Conservation (phyloP, 2,329 filamentous ascomycete species). For the Ilyonectria mors-panacis region DNA sequence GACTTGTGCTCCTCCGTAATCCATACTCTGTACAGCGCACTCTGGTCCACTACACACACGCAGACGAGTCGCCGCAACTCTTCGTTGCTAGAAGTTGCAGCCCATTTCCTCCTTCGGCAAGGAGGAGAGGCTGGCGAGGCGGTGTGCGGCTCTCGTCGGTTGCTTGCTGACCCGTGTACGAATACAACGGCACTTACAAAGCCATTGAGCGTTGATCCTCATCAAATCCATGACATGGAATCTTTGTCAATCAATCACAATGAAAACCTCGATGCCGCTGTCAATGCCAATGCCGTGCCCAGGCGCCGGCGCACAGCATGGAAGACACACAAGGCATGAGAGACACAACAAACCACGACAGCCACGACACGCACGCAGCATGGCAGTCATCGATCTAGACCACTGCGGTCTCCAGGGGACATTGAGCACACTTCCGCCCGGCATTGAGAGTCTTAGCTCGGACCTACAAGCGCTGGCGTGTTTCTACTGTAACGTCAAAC, state of each 20-base stretch:
- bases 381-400: slow-evolving; percentile 6
- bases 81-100: slow-evolving; percentile 10
- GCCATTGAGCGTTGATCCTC: slow-evolving; percentile 11
- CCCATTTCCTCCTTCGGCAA: slow-evolving; percentile 8
- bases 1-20: not conserved
- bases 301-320: slow-evolving; percentile 12
- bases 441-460: slow-evolving; percentile 3
- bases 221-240: slow-evolving; percentile 4
- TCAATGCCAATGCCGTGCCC: slow-evolving; percentile 16
- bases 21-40: slow-evolving; percentile 1
- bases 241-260: slow-evolving; percentile 14
- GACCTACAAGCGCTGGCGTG: slow-evolving; percentile 15
- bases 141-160: slow-evolving; percentile 13
- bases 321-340: slow-evolving; percentile 13
- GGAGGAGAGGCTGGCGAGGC: slow-evolving; percentile 17
- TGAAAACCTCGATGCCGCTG: not conserved
- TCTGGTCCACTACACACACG: not conserved
- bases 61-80: slow-evolving; percentile 19
- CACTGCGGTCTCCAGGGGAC: slow-evolving; percentile 5
- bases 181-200: slow-evolving; percentile 19
- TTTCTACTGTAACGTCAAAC: slow-evolving; percentile 8
- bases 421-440: not conserved
- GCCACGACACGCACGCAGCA: not conserved
- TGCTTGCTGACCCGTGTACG: slow-evolving; percentile 13
- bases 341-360: slow-evolving; percentile 10